Percentiles rank a stretch among this genome's conserved stretches.
phyloP scores from a whole-genome alignment of 805 yeast species.

The Candida anglica region DNA sequence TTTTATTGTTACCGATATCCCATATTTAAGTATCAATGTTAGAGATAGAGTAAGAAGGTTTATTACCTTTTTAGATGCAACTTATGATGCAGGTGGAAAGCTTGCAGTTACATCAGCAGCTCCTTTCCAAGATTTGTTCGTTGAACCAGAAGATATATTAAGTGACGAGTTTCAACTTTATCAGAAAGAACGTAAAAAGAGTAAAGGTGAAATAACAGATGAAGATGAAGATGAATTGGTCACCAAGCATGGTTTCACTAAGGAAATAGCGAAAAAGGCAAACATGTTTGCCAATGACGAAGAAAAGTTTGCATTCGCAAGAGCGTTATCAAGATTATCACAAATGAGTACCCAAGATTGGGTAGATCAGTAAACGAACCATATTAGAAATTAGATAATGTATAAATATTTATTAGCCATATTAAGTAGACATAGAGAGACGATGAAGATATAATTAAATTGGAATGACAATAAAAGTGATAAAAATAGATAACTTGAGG shows the following conservation, averaged over 20 bases:
- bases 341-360: conserved; percentile 95
- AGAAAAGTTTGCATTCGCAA: conserved; percentile 93
- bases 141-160: conserved; percentile 66
- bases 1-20: conserved; percentile 90
- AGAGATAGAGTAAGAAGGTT: conserved; percentile 87
- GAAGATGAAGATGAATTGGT: conserved; percentile 56
- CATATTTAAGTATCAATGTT: conserved; percentile 70
- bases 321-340: conserved; percentile 85
- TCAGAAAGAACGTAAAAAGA: conserved; percentile 32
- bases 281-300: conserved; percentile 86
- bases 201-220: conserved; percentile 27
- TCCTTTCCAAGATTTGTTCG: conserved; percentile 79
- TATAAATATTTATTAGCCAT: background rate
- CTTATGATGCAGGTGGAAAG: conserved; percentile 85
- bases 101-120: conserved; percentile 88
- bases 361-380: conserved; percentile 52
- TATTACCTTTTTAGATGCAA: conserved; percentile 93
- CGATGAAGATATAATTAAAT: background rate
- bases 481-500: too few species aligned
- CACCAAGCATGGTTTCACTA: conserved; percentile 72
- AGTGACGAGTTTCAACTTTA: conserved; percentile 44
- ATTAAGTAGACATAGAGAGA: background rate
- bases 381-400: background rate
- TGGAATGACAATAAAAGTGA: too few species aligned
- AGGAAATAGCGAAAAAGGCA: conserved; percentile 66